Conservation (phyloP, 441 rosid genomes). For the Croton setiger region DNA sequence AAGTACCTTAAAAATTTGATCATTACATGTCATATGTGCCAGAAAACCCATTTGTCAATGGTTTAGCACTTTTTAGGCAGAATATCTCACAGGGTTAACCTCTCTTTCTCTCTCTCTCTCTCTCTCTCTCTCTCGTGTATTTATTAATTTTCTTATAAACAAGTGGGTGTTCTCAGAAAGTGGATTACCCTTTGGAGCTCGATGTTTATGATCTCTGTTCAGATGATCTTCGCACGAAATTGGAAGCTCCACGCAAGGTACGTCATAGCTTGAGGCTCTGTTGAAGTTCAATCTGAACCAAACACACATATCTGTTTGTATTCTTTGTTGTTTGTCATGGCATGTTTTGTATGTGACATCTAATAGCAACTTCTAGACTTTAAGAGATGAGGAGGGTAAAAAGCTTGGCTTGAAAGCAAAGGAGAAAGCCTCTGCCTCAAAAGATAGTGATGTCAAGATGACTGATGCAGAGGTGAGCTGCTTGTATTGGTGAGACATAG, state of each 20-base stretch:
- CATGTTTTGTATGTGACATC: slow-evolving; percentile 1
- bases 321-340: slow-evolving; percentile 3
- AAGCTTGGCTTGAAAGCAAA: slow-evolving; percentile 66
- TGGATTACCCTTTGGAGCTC: slow-evolving; percentile 91
- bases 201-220: slow-evolving; percentile 93
- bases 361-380: slow-evolving; percentile 39
- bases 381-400: slow-evolving; percentile 88
- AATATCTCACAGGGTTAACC: slow-evolving; percentile 1
- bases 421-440: slow-evolving; percentile 52
- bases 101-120: too few relatives aligned
- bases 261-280: slow-evolving; percentile 14
- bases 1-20: not conserved
- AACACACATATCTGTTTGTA: not conserved
- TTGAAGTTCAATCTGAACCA: slow-evolving; percentile 1
- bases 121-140: slow-evolving; percentile 10
- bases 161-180: slow-evolving; percentile 59
- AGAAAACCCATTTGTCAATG: not conserved
- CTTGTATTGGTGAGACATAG: slow-evolving; percentile 9
- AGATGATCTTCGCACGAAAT: slow-evolving; percentile 65
- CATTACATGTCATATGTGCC: not conserved
- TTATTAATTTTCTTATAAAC: slow-evolving; percentile 5
- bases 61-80: not conserved
- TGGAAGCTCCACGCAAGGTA: slow-evolving; percentile 95
- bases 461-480: slow-evolving; percentile 62
- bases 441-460: slow-evolving; percentile 72